A percentile compares a stretch with the other conserved stretches of the same genome.
Evolutionary conservation across 345 rosid genomes (phyloP).

Genomic region (Conringia planisiliqua): DNA sequence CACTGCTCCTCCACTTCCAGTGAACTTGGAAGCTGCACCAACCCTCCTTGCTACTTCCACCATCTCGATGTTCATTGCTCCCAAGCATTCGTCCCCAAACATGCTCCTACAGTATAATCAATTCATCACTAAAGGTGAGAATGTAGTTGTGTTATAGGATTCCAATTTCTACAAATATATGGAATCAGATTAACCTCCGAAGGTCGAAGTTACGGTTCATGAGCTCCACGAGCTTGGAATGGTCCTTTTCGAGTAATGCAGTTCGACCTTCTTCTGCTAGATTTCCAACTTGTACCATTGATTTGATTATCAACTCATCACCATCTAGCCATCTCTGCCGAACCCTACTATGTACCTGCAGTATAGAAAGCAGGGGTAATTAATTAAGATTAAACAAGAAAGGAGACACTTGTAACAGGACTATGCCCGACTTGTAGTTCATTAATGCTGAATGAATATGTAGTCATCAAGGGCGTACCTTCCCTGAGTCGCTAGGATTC

Average conservation of each 20-base stretch:
- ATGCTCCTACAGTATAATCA: constrained; percentile 43
- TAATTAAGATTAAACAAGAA: not conserved
- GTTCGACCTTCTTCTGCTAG: constrained; percentile 62
- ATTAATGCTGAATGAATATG: not conserved
- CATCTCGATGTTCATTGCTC: constrained; percentile 78
- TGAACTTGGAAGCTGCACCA: constrained; percentile 84
- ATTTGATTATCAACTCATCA: constrained; percentile 63
- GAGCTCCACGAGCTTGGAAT: constrained; percentile 60
- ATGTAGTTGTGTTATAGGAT: not conserved
- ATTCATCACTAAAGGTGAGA: not conserved
- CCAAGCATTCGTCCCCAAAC: constrained; percentile 84
- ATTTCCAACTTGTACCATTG: constrained; percentile 69
- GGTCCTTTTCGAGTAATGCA: constrained; percentile 60
- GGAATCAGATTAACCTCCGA: constrained; percentile 48
- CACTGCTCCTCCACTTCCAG: constrained; percentile 96
- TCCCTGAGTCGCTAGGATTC: constrained; percentile 98
- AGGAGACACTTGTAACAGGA: not conserved
- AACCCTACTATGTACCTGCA: constrained; percentile 87
- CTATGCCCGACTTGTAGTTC: not conserved
- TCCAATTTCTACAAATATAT: not conserved
- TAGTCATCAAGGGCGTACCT: no score
- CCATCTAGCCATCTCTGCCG: constrained; percentile 89
- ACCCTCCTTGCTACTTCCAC: constrained; percentile 75
- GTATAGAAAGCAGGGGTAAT: not conserved
- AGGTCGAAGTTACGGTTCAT: constrained; percentile 86